Evolutionary conservation across 805 yeast genomes (phyloP).

Genomic region (Candida chauliodis): DNA sequence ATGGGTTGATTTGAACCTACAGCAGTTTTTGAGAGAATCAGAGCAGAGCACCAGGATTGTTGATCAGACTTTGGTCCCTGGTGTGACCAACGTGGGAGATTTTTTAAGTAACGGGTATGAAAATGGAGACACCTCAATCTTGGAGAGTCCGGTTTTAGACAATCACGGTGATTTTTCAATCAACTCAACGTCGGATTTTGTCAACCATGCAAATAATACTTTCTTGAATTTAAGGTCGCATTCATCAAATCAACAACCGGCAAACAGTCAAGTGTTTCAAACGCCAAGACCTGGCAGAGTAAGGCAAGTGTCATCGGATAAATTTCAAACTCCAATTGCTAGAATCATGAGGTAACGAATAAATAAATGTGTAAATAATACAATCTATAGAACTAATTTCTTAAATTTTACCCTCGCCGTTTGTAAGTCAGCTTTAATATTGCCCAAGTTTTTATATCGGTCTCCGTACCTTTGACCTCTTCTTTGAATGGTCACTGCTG

Average conservation of each 20-base stretch:
- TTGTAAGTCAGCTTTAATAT: conserved; percentile 30
- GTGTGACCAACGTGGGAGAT: conserved; percentile 27
- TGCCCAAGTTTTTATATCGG: conserved; percentile 22
- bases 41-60: conserved; percentile 11
- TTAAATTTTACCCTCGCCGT: conserved; percentile 18
- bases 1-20: conserved; percentile 34
- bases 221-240: conserved; percentile 15
- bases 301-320: conserved; percentile 36
- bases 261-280: conserved; percentile 18
- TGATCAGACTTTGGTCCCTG: conserved; percentile 32
- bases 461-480: conserved; percentile 25
- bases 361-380: conserved; percentile 3
- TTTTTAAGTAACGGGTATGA: conserved; percentile 33
- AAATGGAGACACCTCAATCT: conserved; percentile 22
- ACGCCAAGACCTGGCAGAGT: conserved; percentile 39
- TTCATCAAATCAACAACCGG: conserved; percentile 10
- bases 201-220: conserved; percentile 20
- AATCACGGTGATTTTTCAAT: conserved; percentile 32
- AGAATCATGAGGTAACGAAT: conserved; percentile 28
- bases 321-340: conserved; percentile 41
- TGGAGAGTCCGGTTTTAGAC: conserved; percentile 5
- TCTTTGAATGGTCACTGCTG: conserved; percentile 30
- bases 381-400: too few relatives aligned
- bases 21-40: conserved; percentile 13
- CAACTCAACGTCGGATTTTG: conserved; percentile 26